phyloP scores from a whole-genome alignment of 2,329 filamentous ascomycete genomes.

The Ophiostoma ulmi region DNA sequence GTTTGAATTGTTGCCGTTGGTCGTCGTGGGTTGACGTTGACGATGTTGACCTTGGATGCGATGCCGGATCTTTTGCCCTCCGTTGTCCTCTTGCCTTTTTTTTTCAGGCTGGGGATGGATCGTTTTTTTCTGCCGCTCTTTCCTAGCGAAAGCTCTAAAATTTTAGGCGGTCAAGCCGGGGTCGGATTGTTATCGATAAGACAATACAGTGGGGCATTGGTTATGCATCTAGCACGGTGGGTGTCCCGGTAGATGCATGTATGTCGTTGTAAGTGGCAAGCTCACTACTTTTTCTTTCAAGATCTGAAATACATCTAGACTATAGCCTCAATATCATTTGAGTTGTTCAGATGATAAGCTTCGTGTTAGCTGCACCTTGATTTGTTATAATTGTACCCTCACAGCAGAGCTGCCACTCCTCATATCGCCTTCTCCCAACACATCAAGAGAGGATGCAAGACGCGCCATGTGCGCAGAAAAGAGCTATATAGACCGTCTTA shows the following conservation, averaged over 20 bases:
- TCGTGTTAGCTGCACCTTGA: no score
- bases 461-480: no score
- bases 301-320: background rate
- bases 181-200: background rate
- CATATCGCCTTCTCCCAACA: no score
- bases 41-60: background rate
- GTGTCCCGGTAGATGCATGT: background rate
- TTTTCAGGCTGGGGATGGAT: constrained; percentile 7
- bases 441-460: no score
- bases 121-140: constrained; percentile 7
- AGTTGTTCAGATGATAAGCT: no score
- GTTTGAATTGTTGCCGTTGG: background rate
- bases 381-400: no score
- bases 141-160: constrained; percentile 1
- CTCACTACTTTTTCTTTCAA: background rate
- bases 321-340: background rate
- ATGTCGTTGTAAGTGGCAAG: background rate
- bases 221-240: background rate
- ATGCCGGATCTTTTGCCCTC: background rate
- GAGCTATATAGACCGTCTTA: no score
- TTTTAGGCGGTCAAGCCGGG: constrained; percentile 6
- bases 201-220: background rate
- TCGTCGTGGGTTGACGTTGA: constrained; percentile 11
- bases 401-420: no score
- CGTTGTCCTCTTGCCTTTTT: background rate